A percentile compares a stretch with the other conserved stretches of the same genome.
Evolutionary conservation across 805 yeast species (phyloP).

Genomic region (Cephaloascus albidus): DNA sequence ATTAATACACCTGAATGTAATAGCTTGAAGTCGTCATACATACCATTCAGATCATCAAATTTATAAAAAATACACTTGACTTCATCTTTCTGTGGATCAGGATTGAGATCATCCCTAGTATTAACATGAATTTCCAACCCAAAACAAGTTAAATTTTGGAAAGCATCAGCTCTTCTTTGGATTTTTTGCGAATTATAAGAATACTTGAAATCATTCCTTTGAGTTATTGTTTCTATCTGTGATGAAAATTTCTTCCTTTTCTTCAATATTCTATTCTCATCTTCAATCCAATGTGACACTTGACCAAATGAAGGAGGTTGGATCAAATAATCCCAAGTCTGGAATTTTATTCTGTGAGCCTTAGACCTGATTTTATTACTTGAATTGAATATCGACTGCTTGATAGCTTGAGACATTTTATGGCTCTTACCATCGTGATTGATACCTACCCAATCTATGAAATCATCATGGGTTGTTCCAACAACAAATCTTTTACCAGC

Average conservation of each 20-base stretch:
- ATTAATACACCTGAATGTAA: background rate
- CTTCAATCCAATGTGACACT: constrained; percentile 23
- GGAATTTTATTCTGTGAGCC: background rate
- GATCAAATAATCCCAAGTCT: constrained; percentile 35
- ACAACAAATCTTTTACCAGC: constrained; percentile 59
- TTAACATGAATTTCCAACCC: constrained; percentile 61
- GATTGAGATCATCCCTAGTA: constrained; percentile 36
- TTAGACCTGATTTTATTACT: background rate
- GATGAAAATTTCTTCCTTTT: constrained; percentile 22
- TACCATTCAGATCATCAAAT: constrained; percentile 27
- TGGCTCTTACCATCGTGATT: background rate
- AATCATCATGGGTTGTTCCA: constrained; percentile 22
- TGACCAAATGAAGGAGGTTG: constrained; percentile 38
- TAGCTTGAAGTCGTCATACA: background rate
- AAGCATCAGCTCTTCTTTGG: constrained; percentile 26
- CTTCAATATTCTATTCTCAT: constrained; percentile 6
- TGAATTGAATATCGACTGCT: background rate
- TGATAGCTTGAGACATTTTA: background rate
- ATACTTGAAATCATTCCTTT: constrained; percentile 24
- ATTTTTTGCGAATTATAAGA: constrained; percentile 22
- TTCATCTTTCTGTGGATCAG: constrained; percentile 61
- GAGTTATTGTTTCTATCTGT: constrained; percentile 42
- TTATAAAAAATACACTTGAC: constrained; percentile 57
- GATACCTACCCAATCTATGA: constrained; percentile 11
- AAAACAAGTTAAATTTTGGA: constrained; percentile 44